Evolutionary conservation across 805 yeast genomes (phyloP), one percentile per base, ranked within the genome.

Genomic region (Lipomyces spencermartinsiae): DNA sequence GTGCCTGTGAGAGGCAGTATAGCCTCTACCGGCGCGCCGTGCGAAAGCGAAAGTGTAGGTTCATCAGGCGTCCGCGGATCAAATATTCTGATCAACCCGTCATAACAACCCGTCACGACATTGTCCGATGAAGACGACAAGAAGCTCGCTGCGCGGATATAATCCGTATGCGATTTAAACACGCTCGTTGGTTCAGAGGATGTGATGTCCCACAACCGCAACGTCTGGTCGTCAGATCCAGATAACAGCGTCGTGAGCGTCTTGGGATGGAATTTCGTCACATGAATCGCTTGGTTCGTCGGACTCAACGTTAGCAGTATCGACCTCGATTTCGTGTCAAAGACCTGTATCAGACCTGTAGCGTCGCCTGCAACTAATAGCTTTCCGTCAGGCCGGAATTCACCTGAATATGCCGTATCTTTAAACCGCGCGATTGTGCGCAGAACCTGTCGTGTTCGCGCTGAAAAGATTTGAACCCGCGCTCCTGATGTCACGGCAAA

Each of bases 331-430:
- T 85, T 82, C 39, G 97, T 88, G 78, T 95, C 98, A 76, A 91
- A 94, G 9, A 93, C 88, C 71, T 96, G 96, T 14, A 95, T 97
- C 65, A 92, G 78, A 22, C 99, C 99, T 2, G 95, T 87, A 14
- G 97, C 97, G 80, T 95, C 99, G 74, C 97, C 96, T 4, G 98
- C 98, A 25, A 90, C 96, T 35, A 95, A 78, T 58, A 95, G 84
- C 76, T 92, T 91, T 64, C 99, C 99, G 77, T 95, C 99, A 65
- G 85, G 85, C 75, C 98, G 85, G 78, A 89, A 94, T 77, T 93
- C 97, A 58, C 97, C 98, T 39, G 92, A 86, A 76, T 91, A 92
- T 0, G 93, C 99, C 0, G 93, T 88, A 75, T 94, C 98, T 76
- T 91, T 93, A 80, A 95, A 95, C 71, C 98, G 80, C 5, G 89